These are phyloP conservation scores for Paratinospora sagittata DNA, from an alignment of 164 flowering plant genomes.

Conservation along the genomic window DNA sequence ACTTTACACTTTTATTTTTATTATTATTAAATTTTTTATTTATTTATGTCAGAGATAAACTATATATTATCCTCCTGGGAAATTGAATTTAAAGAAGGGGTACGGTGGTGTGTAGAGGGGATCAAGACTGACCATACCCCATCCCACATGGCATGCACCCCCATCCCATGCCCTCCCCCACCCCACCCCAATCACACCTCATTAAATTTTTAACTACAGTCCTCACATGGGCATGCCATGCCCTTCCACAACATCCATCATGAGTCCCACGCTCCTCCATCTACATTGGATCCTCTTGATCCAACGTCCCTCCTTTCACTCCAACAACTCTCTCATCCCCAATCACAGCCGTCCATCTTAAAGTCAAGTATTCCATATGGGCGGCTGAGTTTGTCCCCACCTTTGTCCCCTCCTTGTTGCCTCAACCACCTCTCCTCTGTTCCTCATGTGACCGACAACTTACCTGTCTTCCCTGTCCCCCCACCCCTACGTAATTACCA, in stretches of 20 bases:
- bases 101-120: not conserved
- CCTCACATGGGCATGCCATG: constrained; percentile 10
- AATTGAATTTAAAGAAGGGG: not conserved
- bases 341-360: constrained; percentile 26
- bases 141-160: constrained; percentile 16
- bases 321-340: not conserved
- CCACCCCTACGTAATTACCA: not conserved
- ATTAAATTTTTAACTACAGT: too few species aligned
- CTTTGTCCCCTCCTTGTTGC: constrained; percentile 43
- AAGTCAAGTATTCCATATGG: constrained; percentile 28
- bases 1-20: too few species aligned
- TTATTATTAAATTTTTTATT: too few species aligned
- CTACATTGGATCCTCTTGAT: constrained; percentile 4
- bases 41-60: not conserved
- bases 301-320: constrained; percentile 10
- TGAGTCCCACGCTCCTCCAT: constrained; percentile 7
- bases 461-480: constrained; percentile 31
- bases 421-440: constrained; percentile 40
- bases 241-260: not conserved
- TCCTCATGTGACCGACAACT: constrained; percentile 47
- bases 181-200: too few species aligned
- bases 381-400: constrained; percentile 54
- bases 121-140: constrained; percentile 13
- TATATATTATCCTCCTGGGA: too few species aligned
- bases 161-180: not conserved